Percentiles rank a stretch among this genome's conserved stretches.
phyloP scores from a whole-genome alignment of 306 rosid species.

The Cajanus cajan region DNA sequence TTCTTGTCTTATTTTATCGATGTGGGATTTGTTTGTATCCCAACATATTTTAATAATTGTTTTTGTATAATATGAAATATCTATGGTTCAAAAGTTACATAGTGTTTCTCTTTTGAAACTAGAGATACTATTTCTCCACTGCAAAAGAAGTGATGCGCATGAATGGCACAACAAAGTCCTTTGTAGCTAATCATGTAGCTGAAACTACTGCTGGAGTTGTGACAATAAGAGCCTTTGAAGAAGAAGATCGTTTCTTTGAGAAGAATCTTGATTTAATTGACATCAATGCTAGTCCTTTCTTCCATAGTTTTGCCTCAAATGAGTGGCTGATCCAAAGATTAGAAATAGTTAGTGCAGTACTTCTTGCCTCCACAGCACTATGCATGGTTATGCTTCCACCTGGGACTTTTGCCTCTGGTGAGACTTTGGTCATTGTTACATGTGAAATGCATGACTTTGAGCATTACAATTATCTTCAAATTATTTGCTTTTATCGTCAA shows the following conservation, averaged over 20 bases:
- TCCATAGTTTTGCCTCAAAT: constrained; percentile 53
- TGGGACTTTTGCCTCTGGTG: constrained; percentile 56
- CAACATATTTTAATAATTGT: background rate
- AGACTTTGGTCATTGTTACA: background rate
- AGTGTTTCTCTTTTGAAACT: background rate
- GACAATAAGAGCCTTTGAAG: constrained; percentile 63
- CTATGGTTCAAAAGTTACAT: background rate
- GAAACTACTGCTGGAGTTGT: constrained; percentile 64
- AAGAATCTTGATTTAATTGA: constrained; percentile 59
- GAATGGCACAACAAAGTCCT: constrained; percentile 64
- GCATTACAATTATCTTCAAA: background rate
- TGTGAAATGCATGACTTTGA: background rate
- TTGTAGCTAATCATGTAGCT: constrained; percentile 55
- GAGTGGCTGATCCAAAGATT: constrained; percentile 65
- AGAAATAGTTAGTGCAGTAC: constrained; percentile 51
- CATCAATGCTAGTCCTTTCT: constrained; percentile 62
- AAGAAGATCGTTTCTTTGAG: constrained; percentile 51
- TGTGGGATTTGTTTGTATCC: too few relatives aligned
- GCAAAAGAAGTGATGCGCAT: constrained; percentile 67
- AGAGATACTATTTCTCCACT: constrained; percentile 61
- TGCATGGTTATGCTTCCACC: constrained; percentile 65
- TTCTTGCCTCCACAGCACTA: constrained; percentile 56
- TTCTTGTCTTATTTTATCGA: background rate
- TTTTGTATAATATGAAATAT: background rate
- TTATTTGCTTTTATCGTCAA: background rate